phyloP scores from a whole-genome alignment of 768 basidiomycete genomes.

The Tricholoma bakamatsutake region DNA sequence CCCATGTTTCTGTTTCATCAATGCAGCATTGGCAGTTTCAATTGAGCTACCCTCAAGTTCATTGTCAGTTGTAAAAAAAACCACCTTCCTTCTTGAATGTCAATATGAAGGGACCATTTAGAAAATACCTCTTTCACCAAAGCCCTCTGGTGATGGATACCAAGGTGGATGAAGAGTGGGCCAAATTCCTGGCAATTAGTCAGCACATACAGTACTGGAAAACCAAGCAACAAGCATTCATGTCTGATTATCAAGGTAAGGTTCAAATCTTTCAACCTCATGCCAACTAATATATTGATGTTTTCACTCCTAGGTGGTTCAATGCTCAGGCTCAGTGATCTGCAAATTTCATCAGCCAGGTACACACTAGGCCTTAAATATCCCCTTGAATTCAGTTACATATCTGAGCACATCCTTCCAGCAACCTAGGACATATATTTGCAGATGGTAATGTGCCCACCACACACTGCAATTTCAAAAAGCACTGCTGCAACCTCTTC shows the following conservation, averaged over 20 bases:
- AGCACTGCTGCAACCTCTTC: background rate
- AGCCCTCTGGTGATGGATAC: background rate
- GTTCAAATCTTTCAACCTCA: too few relatives aligned
- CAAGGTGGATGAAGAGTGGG: background rate
- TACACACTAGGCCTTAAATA: background rate
- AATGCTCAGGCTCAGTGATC: too few relatives aligned
- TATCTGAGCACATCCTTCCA: background rate
- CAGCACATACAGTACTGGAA: constrained; percentile 18
- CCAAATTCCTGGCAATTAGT: constrained; percentile 10
- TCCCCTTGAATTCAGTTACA: background rate
- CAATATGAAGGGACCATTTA: background rate
- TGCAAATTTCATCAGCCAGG: background rate
- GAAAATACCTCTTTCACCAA: too few relatives aligned
- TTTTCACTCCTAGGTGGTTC: background rate
- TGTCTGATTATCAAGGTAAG: constrained; percentile 13
- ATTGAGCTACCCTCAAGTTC: constrained; percentile 2
- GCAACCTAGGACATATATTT: too few relatives aligned
- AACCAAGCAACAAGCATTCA: constrained; percentile 16
- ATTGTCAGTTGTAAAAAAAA: background rate
- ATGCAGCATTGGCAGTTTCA: constrained; percentile 1
- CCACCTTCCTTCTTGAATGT: constrained; percentile 2
- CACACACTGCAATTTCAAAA: background rate
- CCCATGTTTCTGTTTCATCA: constrained; percentile 3
- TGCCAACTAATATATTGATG: too few relatives aligned
- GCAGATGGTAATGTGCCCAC: background rate